Evolutionary conservation across 2,329 filamentous ascomycete species (phyloP), one percentile per base, ranked within the genome.

Genomic region (Xylaria sp.): DNA sequence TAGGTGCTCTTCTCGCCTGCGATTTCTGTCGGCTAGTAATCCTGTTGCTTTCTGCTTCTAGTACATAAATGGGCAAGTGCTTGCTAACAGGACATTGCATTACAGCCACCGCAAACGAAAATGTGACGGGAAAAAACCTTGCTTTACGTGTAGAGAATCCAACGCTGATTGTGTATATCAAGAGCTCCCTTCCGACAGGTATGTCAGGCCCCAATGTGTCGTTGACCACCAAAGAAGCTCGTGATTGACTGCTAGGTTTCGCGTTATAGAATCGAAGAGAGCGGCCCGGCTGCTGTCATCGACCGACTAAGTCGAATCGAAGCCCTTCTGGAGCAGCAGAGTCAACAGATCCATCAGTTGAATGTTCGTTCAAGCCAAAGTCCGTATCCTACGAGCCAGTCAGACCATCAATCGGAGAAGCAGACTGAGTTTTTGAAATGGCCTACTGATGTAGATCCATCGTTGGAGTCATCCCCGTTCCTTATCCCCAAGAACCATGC

Each of bases 91-190:
- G 44, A 69, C 65, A 31, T 63, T 48, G 31, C 58, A 23, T 26
- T 57, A 13, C 38, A 78, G 80, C 53, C 77, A 81, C 66, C 76
- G 80, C 36, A 82, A 82, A 69, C 76, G 79, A 62, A 74, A 79
- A 63, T 82, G 80, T 70, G 79, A 81, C 63, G 80, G 80, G 42
- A 78, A 80, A 63, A 76, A 73, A 46, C 80, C 80, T 7, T 82
- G 80, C 66, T 79, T 79, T 53, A 81, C 80, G 2, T 82, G 80
- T 67, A 72, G 72, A 48, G 80, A 81, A 49, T 80, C 79, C 28
- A 79, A 78, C 33, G 80, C 80, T 48, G 78, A 81, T 66, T 82
- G 80, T 59, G 76, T 78, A 7, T 82, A 81, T 74, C 80, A 81
- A 63, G 80, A 82, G 36, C 73, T 81, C 2, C 79, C 80, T 0